Evolutionary conservation across 2,329 filamentous ascomycete species (phyloP), one percentile per base, ranked within the genome.

Genomic region (Ascochyta clinopodiicola): DNA sequence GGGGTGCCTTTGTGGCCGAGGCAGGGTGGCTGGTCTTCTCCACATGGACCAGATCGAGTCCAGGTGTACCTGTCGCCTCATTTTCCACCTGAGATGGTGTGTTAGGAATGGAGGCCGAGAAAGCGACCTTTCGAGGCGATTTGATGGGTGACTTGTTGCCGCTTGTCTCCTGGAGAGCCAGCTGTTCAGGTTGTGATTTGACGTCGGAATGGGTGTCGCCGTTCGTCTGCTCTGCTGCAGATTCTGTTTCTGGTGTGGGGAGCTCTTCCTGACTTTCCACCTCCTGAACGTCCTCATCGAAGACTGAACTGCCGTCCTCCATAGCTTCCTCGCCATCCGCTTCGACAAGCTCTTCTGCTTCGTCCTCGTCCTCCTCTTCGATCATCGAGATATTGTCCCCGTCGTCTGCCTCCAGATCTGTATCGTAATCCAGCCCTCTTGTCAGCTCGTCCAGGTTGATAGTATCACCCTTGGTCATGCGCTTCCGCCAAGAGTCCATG

Each of bases 401-500:
- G n/a, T 63, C 67, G 53, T 72, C 56, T 44, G 69, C 57, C 40
- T 72, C 59, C 54, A 80, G 57, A 44, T 78, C 68, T 17, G 88
- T 79, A 6, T 85, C 82, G 35, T 92, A 75, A 0, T 78, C 77
- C 34, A 81, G 70, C 1, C 90, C 88, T 81, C 87, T 86, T 71
- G 86, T 87, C 35, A 82, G 69, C 59, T 82, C 81, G 15, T 82
- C 79, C 17, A 82, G 73, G 65, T 90, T 87, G 62, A 94, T 85
- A 0, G 88, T 86, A 56, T 87, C 84, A 61, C 84, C 87, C 46
- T 82, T 82, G 15, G 85, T 86, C 85, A 96, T 92, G 37, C 91
- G 85, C 72, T 87, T 89, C 57, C 93, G 88, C 94, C 95, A 98
- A 31, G 90, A 88, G 62, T 97, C 91, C 80, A 99, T 96, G 78